Percentiles rank a stretch among this genome's conserved stretches.
Evolutionary conservation across 2,329 filamentous ascomycete genomes (phyloP).

Genomic region (Aspergillus fijiensis): DNA sequence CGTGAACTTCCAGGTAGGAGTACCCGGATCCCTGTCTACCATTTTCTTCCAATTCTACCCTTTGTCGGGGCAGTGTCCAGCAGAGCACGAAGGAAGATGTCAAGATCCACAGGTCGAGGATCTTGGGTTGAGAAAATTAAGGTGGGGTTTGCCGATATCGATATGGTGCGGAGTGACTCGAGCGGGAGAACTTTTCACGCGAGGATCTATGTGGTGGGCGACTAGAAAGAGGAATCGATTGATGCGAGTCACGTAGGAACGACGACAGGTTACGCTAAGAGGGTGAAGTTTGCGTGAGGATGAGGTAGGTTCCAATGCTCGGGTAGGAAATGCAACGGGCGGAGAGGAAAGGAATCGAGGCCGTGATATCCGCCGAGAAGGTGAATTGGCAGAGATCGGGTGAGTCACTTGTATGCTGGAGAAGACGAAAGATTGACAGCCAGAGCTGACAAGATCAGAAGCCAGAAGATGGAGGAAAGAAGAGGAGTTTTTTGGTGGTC

Average conservation of each 20-base stretch:
- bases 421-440: constrained; percentile 27
- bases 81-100: constrained; percentile 9
- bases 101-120: constrained; percentile 15
- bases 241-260: constrained; percentile 10
- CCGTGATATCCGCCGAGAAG: constrained; percentile 22
- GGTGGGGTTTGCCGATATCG: constrained; percentile 19
- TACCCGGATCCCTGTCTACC: constrained; percentile 92
- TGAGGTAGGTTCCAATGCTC: constrained; percentile 13
- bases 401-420: constrained; percentile 21
- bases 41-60: constrained; percentile 61
- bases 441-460: constrained; percentile 18
- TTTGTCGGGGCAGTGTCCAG: constrained; percentile 23
- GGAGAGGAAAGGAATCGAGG: constrained; percentile 15
- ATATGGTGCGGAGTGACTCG: constrained; percentile 11
- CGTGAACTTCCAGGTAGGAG: constrained; percentile 99
- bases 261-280: constrained; percentile 15
- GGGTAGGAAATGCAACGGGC: constrained; percentile 9
- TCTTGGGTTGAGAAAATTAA: constrained; percentile 11
- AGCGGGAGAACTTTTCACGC: constrained; percentile 7
- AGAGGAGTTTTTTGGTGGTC: neutral
- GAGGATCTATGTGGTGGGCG: constrained; percentile 3
- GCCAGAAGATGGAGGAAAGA: constrained; percentile 4
- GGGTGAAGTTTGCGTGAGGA: constrained; percentile 15
- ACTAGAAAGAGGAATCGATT: constrained; percentile 7
- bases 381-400: constrained; percentile 15